Conservation (phyloP, 23 red algal species). For the Gracilaria domingensis region DNA sequence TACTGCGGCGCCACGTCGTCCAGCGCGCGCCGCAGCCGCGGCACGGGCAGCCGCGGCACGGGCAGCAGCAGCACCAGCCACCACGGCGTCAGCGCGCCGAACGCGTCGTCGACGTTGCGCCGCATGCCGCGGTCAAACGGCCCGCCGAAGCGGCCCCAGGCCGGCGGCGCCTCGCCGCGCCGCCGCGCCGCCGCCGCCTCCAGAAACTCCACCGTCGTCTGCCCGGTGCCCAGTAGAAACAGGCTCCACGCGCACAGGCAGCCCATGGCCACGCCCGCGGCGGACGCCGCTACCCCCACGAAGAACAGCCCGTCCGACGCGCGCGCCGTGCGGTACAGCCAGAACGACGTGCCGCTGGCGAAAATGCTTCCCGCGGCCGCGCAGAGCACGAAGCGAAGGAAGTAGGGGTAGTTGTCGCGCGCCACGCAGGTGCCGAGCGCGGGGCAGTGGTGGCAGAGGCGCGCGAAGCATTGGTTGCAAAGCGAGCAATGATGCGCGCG, state of each 20-base stretch:
- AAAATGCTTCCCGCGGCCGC: slow-evolving; percentile 58
- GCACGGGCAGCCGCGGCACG: neutral
- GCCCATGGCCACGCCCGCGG: slow-evolving; percentile 4
- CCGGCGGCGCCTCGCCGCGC: neutral
- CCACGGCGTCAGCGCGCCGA: slow-evolving; percentile 22
- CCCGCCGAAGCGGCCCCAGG: slow-evolving; percentile 16
- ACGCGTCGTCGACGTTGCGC: slow-evolving; percentile 23
- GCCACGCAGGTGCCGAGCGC: slow-evolving; percentile 76
- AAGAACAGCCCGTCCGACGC: slow-evolving; percentile 7
- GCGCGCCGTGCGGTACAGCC: neutral
- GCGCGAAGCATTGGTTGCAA: slow-evolving; percentile 75
- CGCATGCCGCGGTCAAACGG: slow-evolving; percentile 40
- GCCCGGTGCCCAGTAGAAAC: slow-evolving; percentile 64
- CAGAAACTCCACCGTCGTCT: slow-evolving; percentile 80
- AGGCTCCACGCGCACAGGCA: slow-evolving; percentile 61
- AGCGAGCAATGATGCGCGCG: slow-evolving; percentile 79
- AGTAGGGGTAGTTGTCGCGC: slow-evolving; percentile 77
- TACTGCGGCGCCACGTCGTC: too few relatives aligned
- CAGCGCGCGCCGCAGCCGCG: neutral
- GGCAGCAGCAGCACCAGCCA: slow-evolving; percentile 22
- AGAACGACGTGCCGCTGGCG: neutral
- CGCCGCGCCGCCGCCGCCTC: slow-evolving; percentile 12
- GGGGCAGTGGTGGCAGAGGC: slow-evolving; percentile 82
- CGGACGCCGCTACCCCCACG: neutral
- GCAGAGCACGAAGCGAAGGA: slow-evolving; percentile 69